A percentile compares a stretch with the other conserved stretches of the same genome.
These are phyloP conservation scores for Dentipellis sp. DNA, from an alignment of 768 basidiomycete species.

Conservation along the genomic window DNA sequence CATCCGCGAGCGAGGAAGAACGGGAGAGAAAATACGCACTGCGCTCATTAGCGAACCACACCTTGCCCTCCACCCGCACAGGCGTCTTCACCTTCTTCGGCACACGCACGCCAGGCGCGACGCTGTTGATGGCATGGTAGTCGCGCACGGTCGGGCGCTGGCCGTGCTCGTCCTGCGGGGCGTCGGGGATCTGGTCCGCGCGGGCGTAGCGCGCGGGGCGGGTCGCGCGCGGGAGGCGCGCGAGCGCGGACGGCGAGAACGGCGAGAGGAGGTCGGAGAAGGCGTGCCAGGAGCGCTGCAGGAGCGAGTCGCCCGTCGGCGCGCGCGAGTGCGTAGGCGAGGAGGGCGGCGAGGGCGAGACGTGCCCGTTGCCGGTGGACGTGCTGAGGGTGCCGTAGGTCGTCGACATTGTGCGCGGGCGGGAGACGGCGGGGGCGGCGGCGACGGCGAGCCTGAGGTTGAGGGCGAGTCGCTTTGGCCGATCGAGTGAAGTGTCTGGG, in stretches of 20 bases:
- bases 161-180: slow-evolving; percentile 36
- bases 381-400: not conserved
- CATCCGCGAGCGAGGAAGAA: too few species aligned
- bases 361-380: too few species aligned
- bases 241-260: slow-evolving; percentile 59
- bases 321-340: too few species aligned
- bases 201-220: slow-evolving; percentile 47
- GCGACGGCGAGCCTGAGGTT: not conserved
- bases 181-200: slow-evolving; percentile 65
- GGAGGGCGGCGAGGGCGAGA: too few species aligned
- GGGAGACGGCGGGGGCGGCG: not conserved
- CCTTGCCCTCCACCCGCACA: slow-evolving; percentile 86
- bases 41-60: slow-evolving; percentile 96
- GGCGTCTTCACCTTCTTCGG: slow-evolving; percentile 79
- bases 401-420: not conserved
- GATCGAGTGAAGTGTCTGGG: too few species aligned
- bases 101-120: slow-evolving; percentile 43
- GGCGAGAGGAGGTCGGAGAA: slow-evolving; percentile 51
- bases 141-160: slow-evolving; percentile 57
- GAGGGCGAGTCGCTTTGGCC: not conserved
- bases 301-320: slow-evolving; percentile 19
- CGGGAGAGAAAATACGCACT: slow-evolving; percentile 40
- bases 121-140: slow-evolving; percentile 63
- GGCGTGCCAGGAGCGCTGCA: slow-evolving; percentile 54
- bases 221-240: slow-evolving; percentile 33